These are phyloP conservation scores for Tagetes erecta DNA, from an alignment of 129 eudicot genomes.

Conservation along the genomic window DNA sequence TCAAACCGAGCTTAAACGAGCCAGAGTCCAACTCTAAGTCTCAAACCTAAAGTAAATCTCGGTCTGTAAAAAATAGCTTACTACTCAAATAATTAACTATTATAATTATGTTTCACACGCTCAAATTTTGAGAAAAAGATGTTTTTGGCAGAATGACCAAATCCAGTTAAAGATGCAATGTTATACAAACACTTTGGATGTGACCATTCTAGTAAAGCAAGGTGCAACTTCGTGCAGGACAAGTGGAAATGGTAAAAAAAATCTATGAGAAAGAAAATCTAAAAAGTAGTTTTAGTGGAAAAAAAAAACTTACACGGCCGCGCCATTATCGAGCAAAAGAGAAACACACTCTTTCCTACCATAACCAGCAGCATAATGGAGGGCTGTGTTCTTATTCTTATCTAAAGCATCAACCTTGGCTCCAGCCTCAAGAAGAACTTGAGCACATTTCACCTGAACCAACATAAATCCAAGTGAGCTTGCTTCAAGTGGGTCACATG, in stretches of 20 bases:
- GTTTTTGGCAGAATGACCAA: conserved; percentile 2
- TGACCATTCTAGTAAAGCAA: background rate
- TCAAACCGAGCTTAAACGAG: background rate
- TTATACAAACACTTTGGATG: background rate
- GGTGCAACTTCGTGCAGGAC: background rate
- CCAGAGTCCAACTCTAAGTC: background rate
- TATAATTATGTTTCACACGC: background rate
- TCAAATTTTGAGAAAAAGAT: background rate
- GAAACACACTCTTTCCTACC: conserved; percentile 94
- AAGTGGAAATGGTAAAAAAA: background rate
- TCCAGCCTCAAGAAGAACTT: conserved; percentile 82
- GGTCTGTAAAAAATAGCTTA: background rate
- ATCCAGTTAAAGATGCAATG: background rate
- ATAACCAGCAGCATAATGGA: conserved; percentile 97
- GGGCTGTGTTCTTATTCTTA: conserved; percentile 94
- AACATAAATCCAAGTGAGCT: conserved; percentile 1
- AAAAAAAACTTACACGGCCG: conserved; percentile 77
- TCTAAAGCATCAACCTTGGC: conserved; percentile 94
- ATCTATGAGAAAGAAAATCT: background rate
- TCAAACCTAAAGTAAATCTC: background rate
- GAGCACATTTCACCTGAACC: conserved; percentile 77
- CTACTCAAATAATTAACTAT: background rate
- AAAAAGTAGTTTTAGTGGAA: background rate
- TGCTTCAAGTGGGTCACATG: background rate
- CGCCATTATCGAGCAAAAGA: conserved; percentile 82